Evolutionary conservation across 2,329 filamentous ascomycete species (phyloP).

Genomic region (Trichoderma polysporum): DNA sequence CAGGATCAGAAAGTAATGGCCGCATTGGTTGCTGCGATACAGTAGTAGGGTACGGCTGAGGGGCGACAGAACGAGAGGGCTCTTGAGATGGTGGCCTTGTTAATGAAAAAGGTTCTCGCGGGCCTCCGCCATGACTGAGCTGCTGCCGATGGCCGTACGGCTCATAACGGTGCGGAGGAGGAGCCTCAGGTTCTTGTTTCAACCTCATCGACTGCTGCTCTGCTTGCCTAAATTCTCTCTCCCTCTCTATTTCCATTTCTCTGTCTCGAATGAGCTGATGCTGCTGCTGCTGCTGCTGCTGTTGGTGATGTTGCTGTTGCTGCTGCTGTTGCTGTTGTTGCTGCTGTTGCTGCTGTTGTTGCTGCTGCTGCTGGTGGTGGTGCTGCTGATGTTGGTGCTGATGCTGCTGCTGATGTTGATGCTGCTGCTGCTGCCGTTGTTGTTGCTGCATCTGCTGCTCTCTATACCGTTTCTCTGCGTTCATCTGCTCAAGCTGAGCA

Average conservation of each 20-base stretch:
- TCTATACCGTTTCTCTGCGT: constrained; percentile 34
- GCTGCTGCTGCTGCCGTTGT: constrained; percentile 24
- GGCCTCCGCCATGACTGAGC: constrained; percentile 37
- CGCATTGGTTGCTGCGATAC: constrained; percentile 42
- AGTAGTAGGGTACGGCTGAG: constrained; percentile 33
- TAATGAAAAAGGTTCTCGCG: constrained; percentile 44
- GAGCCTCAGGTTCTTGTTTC: constrained; percentile 52
- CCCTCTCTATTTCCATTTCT: constrained; percentile 24
- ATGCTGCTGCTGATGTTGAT: constrained; percentile 13
- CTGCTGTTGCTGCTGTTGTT: constrained; percentile 22
- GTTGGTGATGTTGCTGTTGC: constrained; percentile 23
- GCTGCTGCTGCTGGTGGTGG: constrained; percentile 21
- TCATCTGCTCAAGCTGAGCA: constrained; percentile 35
- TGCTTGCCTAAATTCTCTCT: constrained; percentile 33
- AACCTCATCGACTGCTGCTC: constrained; percentile 38
- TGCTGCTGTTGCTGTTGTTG: constrained; percentile 22
- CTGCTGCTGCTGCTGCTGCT: constrained; percentile 23
- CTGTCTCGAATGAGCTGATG: constrained; percentile 11
- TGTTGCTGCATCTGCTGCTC: constrained; percentile 24
- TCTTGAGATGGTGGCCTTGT: constrained; percentile 44
- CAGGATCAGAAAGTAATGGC: constrained; percentile 41
- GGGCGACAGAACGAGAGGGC: constrained; percentile 41
- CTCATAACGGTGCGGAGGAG: constrained; percentile 46
- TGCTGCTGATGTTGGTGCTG: constrained; percentile 24
- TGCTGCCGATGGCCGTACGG: constrained; percentile 43